These are phyloP conservation scores for Tolypocladium amazonense DNA, from an alignment of 2,329 filamentous ascomycete genomes.

Conservation along the genomic window DNA sequence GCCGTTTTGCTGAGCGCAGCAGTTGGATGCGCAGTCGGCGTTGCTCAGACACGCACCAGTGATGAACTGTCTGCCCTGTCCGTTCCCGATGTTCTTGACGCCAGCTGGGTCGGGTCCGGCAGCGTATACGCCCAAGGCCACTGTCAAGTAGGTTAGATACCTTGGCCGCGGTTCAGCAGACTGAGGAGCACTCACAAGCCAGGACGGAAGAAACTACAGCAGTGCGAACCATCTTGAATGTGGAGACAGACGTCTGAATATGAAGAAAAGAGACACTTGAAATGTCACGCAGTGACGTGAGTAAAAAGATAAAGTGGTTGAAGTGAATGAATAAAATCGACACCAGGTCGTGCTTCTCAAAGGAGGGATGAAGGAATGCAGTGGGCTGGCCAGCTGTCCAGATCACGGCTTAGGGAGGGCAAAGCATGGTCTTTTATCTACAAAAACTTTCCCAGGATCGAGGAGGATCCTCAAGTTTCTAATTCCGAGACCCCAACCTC, in stretches of 20 bases:
- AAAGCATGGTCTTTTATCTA: background rate
- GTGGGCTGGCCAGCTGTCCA: background rate
- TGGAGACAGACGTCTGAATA: too few species aligned
- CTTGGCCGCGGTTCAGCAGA: background rate
- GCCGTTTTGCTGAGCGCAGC: conserved; percentile 15
- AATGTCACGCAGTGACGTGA: background rate
- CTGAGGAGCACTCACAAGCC: background rate
- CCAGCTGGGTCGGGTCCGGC: conserved; percentile 6
- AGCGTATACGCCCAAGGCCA: conserved; percentile 4
- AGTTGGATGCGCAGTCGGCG: conserved; percentile 15
- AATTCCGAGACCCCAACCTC: background rate
- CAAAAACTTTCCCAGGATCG: background rate
- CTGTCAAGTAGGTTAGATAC: background rate
- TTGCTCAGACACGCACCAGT: conserved; percentile 17
- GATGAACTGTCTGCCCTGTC: conserved; percentile 15
- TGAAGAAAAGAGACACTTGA: too few species aligned
- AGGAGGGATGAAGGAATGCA: background rate
- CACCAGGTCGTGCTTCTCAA: background rate
- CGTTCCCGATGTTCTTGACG: conserved; percentile 14
- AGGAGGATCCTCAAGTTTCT: background rate
- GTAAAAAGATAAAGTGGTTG: too few species aligned
- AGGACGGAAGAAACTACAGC: background rate
- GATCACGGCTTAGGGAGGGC: background rate
- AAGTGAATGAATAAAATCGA: background rate
- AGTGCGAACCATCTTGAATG: background rate